These are phyloP conservation scores for Huntiella omanensis DNA, from an alignment of 2,329 filamentous ascomycete genomes.

Conservation along the genomic window DNA sequence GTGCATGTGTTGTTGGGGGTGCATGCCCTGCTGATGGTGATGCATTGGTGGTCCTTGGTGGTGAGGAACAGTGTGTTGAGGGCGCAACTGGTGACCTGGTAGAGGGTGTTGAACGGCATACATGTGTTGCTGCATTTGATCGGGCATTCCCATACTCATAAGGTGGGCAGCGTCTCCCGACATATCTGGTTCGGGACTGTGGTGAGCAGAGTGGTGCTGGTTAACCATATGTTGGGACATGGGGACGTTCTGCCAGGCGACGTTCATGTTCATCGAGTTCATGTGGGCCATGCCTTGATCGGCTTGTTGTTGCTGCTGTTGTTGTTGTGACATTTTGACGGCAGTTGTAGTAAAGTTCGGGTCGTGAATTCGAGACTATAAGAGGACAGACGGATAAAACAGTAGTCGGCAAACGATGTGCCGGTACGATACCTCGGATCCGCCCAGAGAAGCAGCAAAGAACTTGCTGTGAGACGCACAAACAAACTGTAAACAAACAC, in stretches of 20 bases:
- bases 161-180: slow-evolving; percentile 7
- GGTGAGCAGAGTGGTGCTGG: background rate
- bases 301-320: slow-evolving; percentile 1
- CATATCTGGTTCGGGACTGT: slow-evolving; percentile 7
- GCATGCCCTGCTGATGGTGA: slow-evolving; percentile 4
- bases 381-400: no score
- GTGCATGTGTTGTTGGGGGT: slow-evolving; percentile 12
- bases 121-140: slow-evolving; percentile 8
- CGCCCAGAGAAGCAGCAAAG: background rate
- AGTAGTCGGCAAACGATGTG: no score
- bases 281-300: slow-evolving; percentile 9
- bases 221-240: slow-evolving; percentile 5
- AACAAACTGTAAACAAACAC: no score
- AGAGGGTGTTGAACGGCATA: slow-evolving; percentile 7
- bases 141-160: slow-evolving; percentile 8
- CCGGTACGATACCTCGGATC: background rate
- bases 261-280: slow-evolving; percentile 4
- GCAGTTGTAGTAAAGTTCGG: background rate
- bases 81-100: slow-evolving; percentile 2
- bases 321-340: slow-evolving; percentile 7
- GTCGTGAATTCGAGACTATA: no score
- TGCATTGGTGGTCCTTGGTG: slow-evolving; percentile 8
- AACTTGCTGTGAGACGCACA: background rate
- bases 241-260: slow-evolving; percentile 5
- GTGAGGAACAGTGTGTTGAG: slow-evolving; percentile 5